A percentile compares a stretch with the other conserved stretches of the same genome.
Evolutionary conservation across 2,329 filamentous ascomycete species (phyloP).

Genomic region (Lecanicillium sp.): DNA sequence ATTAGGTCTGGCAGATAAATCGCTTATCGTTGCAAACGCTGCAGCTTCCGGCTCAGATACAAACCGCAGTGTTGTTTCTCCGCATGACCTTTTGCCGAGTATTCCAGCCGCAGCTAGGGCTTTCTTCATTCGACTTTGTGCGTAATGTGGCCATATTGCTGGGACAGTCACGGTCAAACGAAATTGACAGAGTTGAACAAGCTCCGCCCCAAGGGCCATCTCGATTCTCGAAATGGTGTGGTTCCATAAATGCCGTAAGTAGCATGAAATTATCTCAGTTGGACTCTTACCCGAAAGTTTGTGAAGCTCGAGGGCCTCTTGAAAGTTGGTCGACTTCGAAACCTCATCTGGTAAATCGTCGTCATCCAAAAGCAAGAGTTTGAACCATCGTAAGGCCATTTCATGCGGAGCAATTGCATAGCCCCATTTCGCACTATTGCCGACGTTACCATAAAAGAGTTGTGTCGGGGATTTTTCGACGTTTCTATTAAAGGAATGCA

Average conservation of each 20-base stretch:
- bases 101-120: constrained; percentile 29
- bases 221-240: constrained; percentile 19
- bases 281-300: constrained; percentile 12
- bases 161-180: constrained; percentile 34
- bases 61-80: constrained; percentile 23
- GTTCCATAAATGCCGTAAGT: constrained; percentile 24
- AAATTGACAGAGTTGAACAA: constrained; percentile 18
- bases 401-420: constrained; percentile 18
- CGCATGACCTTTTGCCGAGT: constrained; percentile 15
- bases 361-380: constrained; percentile 27
- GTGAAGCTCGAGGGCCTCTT: neutral
- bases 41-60: constrained; percentile 38
- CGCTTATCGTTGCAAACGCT: constrained; percentile 26
- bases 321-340: constrained; percentile 13
- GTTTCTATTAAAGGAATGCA: constrained; percentile 15
- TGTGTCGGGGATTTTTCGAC: constrained; percentile 22
- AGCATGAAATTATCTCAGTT: constrained; percentile 21
- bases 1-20: constrained; percentile 11
- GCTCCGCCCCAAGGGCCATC: constrained; percentile 12
- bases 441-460: constrained; percentile 13
- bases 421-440: constrained; percentile 17
- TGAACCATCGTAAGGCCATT: constrained; percentile 30
- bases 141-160: constrained; percentile 36
- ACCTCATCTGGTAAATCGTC: constrained; percentile 20
- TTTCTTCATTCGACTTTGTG: constrained; percentile 25